Percentiles rank a stretch among this genome's conserved stretches.
Conservation (phyloP, 441 rosid genomes). For the Corymbia calophylla region DNA sequence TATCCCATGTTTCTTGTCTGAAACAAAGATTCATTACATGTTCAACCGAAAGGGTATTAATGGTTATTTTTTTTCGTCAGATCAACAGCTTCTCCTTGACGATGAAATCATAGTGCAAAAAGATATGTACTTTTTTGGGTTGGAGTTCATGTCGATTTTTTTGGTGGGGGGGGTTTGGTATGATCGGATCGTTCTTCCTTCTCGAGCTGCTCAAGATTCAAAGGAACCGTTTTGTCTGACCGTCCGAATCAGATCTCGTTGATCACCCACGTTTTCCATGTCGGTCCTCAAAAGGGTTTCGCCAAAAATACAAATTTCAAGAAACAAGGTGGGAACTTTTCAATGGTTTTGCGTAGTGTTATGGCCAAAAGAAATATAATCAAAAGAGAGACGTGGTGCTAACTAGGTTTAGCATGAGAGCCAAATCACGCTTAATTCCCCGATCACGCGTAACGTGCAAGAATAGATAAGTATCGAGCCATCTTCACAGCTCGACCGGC, state of each 20-base stretch:
- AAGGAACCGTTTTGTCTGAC: neutral
- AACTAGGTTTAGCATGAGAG: neutral
- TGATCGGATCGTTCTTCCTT: neutral
- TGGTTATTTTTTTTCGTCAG: neutral
- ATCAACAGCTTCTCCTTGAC: neutral
- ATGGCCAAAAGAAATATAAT: neutral
- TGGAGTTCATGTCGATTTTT: neutral
- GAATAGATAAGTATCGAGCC: neutral
- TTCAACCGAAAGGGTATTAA: neutral
- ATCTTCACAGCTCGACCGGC: neutral
- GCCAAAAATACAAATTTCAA: neutral
- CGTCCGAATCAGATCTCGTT: neutral
- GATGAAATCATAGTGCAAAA: neutral
- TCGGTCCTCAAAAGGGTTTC: neutral
- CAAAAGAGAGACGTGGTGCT: neutral
- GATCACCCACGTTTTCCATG: neutral
- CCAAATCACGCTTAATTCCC: neutral
- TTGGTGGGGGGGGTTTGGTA: neutral
- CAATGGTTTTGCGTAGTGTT: neutral
- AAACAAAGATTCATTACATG: neutral
- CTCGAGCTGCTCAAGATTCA: neutral
- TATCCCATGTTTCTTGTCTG: neutral
- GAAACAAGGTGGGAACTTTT: neutral
- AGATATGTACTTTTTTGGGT: neutral
- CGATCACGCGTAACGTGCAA: neutral